Conservation (phyloP, 2,329 filamentous ascomycete genomes). For the Fusarium guadeloupense region DNA sequence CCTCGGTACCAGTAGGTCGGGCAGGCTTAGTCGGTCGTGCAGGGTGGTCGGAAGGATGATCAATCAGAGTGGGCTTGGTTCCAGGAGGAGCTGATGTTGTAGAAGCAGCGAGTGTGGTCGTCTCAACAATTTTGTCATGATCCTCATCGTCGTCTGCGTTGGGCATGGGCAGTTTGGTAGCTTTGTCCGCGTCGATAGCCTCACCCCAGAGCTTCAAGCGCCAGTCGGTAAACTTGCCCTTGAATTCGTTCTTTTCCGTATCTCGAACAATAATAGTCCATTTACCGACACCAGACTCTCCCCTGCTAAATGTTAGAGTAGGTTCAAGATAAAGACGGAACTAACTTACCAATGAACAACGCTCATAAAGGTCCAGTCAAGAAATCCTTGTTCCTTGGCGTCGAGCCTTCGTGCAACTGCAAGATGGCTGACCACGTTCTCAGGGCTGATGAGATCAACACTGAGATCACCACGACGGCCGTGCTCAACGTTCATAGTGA, state of each 20-base stretch:
- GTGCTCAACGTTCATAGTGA: constrained; percentile 97
- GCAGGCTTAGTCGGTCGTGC: constrained; percentile 67
- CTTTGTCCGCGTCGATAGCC: constrained; percentile 77
- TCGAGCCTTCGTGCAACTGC: constrained; percentile 79
- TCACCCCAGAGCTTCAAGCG: constrained; percentile 95
- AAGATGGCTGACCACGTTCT: constrained; percentile 83
- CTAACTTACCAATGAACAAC: constrained; percentile 86
- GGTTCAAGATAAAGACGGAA: accelerated
- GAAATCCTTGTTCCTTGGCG: constrained; percentile 73
- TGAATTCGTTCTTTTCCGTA: constrained; percentile 77
- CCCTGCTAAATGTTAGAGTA: constrained; percentile 64
- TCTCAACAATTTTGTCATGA: constrained; percentile 72
- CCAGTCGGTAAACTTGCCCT: constrained; percentile 88
- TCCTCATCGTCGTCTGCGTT: constrained; percentile 84
- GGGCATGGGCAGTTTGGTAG: constrained; percentile 81
- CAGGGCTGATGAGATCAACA: constrained; percentile 88
- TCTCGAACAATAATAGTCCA: constrained; percentile 95
- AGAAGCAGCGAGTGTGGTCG: constrained; percentile 64
- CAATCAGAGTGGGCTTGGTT: constrained; percentile 55
- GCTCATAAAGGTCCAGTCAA: constrained; percentile 99
- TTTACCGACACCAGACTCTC: constrained; percentile 84
- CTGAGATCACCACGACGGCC: constrained; percentile 88
- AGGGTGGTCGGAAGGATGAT: constrained; percentile 69
- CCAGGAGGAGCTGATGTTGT: constrained; percentile 64
- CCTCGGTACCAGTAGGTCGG: constrained; percentile 49